These are phyloP conservation scores for Smittium mucronatum DNA, from an alignment of 371 early-diverging fungal species.

Conservation along the genomic window DNA sequence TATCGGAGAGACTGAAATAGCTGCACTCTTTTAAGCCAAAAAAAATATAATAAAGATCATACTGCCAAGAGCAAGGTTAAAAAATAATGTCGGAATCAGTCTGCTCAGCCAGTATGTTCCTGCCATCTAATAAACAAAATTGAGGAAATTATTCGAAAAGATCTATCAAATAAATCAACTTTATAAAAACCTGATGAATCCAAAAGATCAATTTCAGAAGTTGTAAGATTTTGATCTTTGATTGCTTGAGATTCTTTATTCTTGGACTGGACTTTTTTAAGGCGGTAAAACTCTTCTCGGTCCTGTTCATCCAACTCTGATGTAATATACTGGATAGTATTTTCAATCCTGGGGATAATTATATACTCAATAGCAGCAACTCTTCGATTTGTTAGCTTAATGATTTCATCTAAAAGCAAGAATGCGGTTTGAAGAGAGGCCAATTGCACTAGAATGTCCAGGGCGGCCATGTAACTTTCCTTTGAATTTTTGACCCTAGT, in stretches of 20 bases:
- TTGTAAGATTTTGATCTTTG: background rate
- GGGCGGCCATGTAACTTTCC: constrained; percentile 84
- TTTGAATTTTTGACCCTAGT: constrained; percentile 89
- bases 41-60: no score
- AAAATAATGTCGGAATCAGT: constrained; percentile 34
- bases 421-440: constrained; percentile 95
- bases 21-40: no score
- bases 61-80: no score
- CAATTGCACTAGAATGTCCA: constrained; percentile 88
- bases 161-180: no score
- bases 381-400: constrained; percentile 97
- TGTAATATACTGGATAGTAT: constrained; percentile 93
- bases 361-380: constrained; percentile 99
- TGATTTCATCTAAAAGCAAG: constrained; percentile 94
- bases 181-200: background rate
- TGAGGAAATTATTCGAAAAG: background rate
- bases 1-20: no score
- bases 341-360: constrained; percentile 96
- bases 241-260: constrained; percentile 70
- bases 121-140: constrained; percentile 6
- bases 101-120: constrained; percentile 26
- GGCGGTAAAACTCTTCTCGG: constrained; percentile 98
- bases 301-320: constrained; percentile 99
- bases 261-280: constrained; percentile 96
- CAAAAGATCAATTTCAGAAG: background rate